phyloP scores from a whole-genome alignment of 331 rosid genomes.

The Malus hybrid region DNA sequence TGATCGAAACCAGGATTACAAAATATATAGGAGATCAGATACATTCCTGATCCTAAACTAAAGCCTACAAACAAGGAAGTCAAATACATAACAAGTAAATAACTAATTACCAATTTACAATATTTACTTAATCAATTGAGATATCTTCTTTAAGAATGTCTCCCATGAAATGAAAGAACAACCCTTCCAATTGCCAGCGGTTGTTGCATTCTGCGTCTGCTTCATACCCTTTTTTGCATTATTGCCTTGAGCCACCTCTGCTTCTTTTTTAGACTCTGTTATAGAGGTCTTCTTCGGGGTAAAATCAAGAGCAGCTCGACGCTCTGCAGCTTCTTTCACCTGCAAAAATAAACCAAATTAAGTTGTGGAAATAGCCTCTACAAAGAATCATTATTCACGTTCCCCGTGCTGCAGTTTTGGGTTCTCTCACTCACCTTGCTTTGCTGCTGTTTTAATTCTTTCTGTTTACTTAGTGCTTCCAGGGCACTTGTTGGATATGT shows the following conservation, averaged over 20 bases:
- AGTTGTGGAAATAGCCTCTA: neutral
- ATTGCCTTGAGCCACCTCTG: conserved; percentile 2
- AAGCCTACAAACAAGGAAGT: no score
- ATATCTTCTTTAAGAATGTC: no score
- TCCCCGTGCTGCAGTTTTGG: neutral
- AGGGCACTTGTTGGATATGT: neutral
- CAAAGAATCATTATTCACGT: conserved; percentile 1
- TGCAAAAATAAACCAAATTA: conserved; percentile 17
- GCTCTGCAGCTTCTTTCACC: conserved; percentile 11
- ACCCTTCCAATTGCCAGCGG: neutral
- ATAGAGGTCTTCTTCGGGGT: neutral
- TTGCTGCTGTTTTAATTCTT: no score
- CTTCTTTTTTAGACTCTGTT: conserved; percentile 1
- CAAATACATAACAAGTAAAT: no score
- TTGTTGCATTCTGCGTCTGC: conserved; percentile 11
- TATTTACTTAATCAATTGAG: no score
- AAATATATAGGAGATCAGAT: no score
- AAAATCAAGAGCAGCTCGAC: neutral
- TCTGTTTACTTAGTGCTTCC: no score
- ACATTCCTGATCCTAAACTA: no score
- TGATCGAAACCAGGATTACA: no score
- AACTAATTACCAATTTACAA: no score
- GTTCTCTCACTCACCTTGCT: neutral
- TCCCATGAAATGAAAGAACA: conserved; percentile 11
- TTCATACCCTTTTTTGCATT: conserved; percentile 6